Conservation (phyloP, 495 filamentous ascomycete genomes). For the Talaromyces wortmannii region DNA sequence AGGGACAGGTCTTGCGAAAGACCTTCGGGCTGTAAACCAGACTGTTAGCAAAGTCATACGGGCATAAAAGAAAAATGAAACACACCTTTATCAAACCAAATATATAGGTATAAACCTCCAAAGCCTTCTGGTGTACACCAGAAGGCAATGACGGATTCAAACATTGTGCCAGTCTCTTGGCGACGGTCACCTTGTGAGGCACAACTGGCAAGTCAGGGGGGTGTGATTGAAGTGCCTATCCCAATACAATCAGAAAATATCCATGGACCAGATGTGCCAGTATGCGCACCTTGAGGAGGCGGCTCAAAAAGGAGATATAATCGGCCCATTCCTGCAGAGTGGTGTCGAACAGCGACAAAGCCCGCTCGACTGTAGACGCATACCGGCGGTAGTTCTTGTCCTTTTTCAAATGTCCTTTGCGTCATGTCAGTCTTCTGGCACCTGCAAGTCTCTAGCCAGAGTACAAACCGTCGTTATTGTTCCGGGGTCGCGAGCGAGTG, state of each 20-base stretch:
- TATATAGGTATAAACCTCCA: constrained; percentile 88
- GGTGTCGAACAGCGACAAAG: constrained; percentile 85
- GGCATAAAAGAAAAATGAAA: not conserved
- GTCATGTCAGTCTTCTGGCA: constrained; percentile 6
- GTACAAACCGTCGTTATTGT: constrained; percentile 45
- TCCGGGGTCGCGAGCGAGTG: constrained; percentile 49
- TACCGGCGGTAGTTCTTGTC: constrained; percentile 91
- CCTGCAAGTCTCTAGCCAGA: not conserved
- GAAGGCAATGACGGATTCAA: constrained; percentile 89
- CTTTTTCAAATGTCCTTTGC: constrained; percentile 60
- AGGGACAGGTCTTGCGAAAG: constrained; percentile 74
- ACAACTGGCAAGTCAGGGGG: constrained; percentile 64
- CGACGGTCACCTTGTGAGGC: constrained; percentile 76
- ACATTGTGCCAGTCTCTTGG: constrained; percentile 90
- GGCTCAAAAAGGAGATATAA: constrained; percentile 94
- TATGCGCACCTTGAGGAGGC: constrained; percentile 71
- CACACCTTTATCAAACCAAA: constrained; percentile 48
- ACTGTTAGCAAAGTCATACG: not conserved
- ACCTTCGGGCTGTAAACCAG: constrained; percentile 48
- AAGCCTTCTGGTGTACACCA: constrained; percentile 95
- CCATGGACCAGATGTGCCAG: constrained; percentile 2
- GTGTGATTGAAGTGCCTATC: constrained; percentile 80
- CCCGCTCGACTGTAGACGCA: constrained; percentile 80
- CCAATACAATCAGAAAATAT: constrained; percentile 11
- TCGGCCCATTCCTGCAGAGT: constrained; percentile 97